Percentiles rank a stretch among this genome's conserved stretches.
These are phyloP conservation scores for Monilinia polystroma DNA, from an alignment of 2,329 filamentous ascomycete species.

Conservation along the genomic window DNA sequence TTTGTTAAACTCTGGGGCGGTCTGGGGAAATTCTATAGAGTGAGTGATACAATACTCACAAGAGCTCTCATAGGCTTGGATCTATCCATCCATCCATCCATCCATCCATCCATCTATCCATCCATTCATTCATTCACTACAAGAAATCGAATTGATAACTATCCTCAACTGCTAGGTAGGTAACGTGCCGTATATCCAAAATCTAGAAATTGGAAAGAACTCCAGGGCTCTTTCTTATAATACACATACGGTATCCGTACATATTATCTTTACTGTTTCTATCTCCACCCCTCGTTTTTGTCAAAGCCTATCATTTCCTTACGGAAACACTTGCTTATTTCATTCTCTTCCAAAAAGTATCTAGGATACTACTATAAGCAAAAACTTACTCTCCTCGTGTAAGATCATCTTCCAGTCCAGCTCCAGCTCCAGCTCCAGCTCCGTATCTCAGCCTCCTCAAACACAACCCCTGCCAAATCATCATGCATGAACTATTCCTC, in stretches of 20 bases:
- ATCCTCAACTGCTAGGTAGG: no score
- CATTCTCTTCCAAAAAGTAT: neutral
- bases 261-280: neutral
- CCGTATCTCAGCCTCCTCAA: slow-evolving; percentile 17
- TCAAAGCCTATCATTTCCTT: neutral
- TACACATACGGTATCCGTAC: neutral
- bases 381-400: slow-evolving; percentile 3
- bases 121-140: neutral
- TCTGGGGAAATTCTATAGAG: neutral
- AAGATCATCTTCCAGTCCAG: neutral
- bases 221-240: neutral
- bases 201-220: neutral
- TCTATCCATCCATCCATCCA: no score
- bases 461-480: slow-evolving; percentile 20
- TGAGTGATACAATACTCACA: no score
- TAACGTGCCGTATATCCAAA: no score
- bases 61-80: neutral
- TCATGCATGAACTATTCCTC: slow-evolving; percentile 61
- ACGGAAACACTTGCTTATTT: neutral
- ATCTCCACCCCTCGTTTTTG: neutral
- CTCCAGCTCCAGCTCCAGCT: neutral
- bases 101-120: no score
- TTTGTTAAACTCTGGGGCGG: neutral
- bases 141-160: neutral
- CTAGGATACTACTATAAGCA: slow-evolving; percentile 3